Evolutionary conservation across 768 basidiomycete genomes (phyloP).

Genomic region (Suillus weaverae): DNA sequence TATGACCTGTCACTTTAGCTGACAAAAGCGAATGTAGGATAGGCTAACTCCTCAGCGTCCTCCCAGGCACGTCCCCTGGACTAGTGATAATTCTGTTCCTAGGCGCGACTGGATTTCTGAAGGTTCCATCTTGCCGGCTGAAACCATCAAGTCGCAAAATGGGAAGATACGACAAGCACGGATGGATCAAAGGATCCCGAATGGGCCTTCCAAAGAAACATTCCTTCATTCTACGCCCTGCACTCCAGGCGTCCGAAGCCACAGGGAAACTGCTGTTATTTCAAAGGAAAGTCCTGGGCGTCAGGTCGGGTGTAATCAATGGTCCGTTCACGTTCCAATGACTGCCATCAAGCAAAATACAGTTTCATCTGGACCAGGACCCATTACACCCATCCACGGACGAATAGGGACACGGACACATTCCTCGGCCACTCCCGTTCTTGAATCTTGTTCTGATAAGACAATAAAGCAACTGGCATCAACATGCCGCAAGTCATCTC

Average conservation of each 20-base stretch:
- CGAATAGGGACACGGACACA: background rate
- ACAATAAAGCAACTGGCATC: background rate
- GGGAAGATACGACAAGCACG: slow-evolving; percentile 9
- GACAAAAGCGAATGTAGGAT: slow-evolving; percentile 19
- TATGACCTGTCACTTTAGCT: slow-evolving; percentile 6
- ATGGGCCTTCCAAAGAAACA: background rate
- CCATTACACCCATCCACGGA: background rate
- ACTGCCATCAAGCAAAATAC: background rate
- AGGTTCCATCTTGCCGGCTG: slow-evolving; percentile 30
- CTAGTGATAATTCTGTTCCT: slow-evolving; percentile 19
- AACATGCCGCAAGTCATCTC: slow-evolving; percentile 2
- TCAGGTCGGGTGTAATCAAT: background rate
- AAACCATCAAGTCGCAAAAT: slow-evolving; percentile 9
- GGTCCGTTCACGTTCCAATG: background rate
- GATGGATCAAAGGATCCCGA: background rate
- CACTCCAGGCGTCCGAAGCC: background rate
- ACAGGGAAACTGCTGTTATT: background rate
- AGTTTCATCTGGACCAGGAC: background rate
- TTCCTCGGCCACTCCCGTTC: background rate
- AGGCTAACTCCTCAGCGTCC: slow-evolving; percentile 20
- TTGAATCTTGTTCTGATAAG: background rate
- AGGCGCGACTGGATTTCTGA: slow-evolving; percentile 30
- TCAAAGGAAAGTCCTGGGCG: background rate
- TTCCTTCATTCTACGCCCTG: background rate
- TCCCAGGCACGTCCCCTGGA: slow-evolving; percentile 32